phyloP scores from a whole-genome alignment of 2,329 filamentous ascomycete species.

The Ophiostoma quercus region DNA sequence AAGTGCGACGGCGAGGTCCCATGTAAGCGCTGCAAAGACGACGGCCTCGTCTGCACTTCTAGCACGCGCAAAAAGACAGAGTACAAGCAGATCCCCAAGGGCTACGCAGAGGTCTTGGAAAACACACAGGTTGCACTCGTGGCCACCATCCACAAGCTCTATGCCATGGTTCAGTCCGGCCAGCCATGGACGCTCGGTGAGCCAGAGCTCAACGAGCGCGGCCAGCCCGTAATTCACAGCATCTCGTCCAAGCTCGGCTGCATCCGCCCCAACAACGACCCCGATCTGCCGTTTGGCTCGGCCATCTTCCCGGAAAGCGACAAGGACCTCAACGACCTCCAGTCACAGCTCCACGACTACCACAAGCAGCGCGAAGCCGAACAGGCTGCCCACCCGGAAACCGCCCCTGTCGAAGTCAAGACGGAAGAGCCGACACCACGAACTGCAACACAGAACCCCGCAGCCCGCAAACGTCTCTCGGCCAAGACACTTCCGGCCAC shows the following conservation, averaged over 20 bases:
- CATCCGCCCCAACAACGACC: conserved; percentile 57
- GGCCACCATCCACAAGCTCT: conserved; percentile 60
- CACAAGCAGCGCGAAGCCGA: conserved; percentile 39
- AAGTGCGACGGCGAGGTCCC: conserved; percentile 64
- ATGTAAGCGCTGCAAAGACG: conserved; percentile 62
- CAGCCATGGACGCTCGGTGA: conserved; percentile 59
- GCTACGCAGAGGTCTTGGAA: conserved; percentile 60
- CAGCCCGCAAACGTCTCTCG: conserved; percentile 14
- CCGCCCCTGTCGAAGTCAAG: conserved; percentile 27
- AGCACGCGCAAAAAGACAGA: conserved; percentile 63
- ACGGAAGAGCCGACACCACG: conserved; percentile 14
- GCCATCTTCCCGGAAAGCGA: conserved; percentile 59
- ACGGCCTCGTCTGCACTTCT: conserved; percentile 58
- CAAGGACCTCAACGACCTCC: conserved; percentile 52
- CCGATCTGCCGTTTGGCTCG: conserved; percentile 50
- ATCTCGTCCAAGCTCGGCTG: conserved; percentile 60
- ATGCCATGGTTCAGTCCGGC: conserved; percentile 55
- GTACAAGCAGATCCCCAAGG: conserved; percentile 60
- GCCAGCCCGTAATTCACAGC: conserved; percentile 60
- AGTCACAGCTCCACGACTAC: conserved; percentile 49
- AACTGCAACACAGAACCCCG: background rate
- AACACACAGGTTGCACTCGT: conserved; percentile 61
- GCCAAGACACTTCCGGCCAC: conserved; percentile 16
- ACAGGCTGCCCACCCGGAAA: conserved; percentile 29
- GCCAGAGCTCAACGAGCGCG: conserved; percentile 58